Conservation (phyloP, 1,139 yeast genomes). For the Saccharomyces uvarum region DNA sequence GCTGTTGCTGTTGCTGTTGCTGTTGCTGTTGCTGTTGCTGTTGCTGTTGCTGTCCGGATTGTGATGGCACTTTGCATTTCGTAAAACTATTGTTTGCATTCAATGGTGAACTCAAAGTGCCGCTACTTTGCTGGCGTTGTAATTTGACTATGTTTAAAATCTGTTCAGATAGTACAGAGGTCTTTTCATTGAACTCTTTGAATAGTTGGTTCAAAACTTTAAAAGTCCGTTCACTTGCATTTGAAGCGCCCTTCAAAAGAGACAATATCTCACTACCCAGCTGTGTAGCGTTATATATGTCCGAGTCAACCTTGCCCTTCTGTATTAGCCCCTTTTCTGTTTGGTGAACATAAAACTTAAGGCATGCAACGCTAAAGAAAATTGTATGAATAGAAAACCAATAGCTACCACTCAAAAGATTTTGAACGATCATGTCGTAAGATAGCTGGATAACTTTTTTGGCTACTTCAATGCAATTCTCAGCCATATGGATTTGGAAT, state of each 20-base stretch:
- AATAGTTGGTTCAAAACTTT: conserved; percentile 67
- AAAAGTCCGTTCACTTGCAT: conserved; percentile 67
- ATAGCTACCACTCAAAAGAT: conserved; percentile 71
- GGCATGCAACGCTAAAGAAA: conserved; percentile 76
- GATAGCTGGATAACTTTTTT: conserved; percentile 72
- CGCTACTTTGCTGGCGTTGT: neutral
- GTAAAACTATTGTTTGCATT: neutral
- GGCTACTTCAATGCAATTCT: conserved; percentile 76
- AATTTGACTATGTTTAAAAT: neutral
- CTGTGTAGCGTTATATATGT: conserved; percentile 53
- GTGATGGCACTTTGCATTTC: neutral
- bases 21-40: neutral
- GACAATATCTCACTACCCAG: conserved; percentile 64
- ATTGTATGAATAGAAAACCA: conserved; percentile 88
- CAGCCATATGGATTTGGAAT: conserved; percentile 48
- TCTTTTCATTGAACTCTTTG: conserved; percentile 35
- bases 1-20: neutral
- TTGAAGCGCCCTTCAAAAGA: conserved; percentile 56
- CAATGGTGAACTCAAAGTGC: neutral
- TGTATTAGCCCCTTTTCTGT: conserved; percentile 34
- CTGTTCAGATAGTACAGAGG: conserved; percentile 11
- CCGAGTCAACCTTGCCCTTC: conserved; percentile 57
- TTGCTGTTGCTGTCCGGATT: neutral
- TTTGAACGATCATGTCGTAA: conserved; percentile 62
- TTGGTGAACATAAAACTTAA: conserved; percentile 57